These are phyloP conservation scores for Aspergillus panamensis DNA, from an alignment of 495 filamentous ascomycete species.

Conservation along the genomic window DNA sequence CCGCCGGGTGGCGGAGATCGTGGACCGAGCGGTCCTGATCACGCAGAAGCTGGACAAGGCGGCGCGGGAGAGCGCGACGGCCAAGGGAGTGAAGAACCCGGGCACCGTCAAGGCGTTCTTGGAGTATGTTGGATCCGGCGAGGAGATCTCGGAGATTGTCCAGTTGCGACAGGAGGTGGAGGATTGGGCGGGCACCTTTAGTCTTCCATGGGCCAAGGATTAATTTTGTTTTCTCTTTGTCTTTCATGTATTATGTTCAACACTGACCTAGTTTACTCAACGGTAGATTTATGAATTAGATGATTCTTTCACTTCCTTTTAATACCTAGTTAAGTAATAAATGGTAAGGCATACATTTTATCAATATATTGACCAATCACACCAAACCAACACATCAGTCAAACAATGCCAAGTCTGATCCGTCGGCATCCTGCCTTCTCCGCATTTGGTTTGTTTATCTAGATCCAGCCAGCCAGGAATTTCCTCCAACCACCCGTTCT, in stretches of 20 bases:
- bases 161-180: constrained; percentile 84
- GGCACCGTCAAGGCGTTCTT: constrained; percentile 79
- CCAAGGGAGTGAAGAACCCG: constrained; percentile 73
- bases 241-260: constrained; percentile 22
- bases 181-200: constrained; percentile 93
- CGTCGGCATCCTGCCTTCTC: background rate
- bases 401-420: too few relatives aligned
- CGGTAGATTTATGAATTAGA: background rate
- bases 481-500: background rate
- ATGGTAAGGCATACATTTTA: too few relatives aligned
- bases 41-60: constrained; percentile 79
- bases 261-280: constrained; percentile 11
- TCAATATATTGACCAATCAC: too few relatives aligned
- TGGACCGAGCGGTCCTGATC: constrained; percentile 86
- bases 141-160: constrained; percentile 80
- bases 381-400: too few relatives aligned
- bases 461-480: background rate
- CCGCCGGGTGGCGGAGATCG: constrained; percentile 81
- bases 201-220: constrained; percentile 70
- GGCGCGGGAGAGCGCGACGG: constrained; percentile 69
- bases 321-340: too few relatives aligned
- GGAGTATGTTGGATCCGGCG: constrained; percentile 76
- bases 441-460: background rate
- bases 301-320: background rate
- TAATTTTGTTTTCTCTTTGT: constrained; percentile 21